phyloP scores from a whole-genome alignment of 1,284 basidiomycete species.

The Leccinum pachyderme region DNA sequence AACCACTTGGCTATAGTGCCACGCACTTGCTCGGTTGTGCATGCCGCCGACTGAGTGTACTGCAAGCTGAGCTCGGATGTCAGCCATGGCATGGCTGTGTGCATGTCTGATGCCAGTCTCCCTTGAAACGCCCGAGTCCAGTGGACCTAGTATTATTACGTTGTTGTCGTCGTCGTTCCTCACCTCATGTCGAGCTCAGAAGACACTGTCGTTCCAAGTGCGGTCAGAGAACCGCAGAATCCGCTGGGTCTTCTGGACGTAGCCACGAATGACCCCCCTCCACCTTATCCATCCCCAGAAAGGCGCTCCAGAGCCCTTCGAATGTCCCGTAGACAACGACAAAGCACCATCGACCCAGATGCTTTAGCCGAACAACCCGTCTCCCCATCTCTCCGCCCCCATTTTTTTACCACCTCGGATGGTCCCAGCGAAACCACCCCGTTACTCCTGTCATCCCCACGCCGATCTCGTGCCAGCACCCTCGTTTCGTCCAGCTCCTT shows the following conservation, averaged over 20 bases:
- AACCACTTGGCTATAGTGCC: conserved; percentile 53
- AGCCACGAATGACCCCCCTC: conserved; percentile 52
- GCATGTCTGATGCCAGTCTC: background rate
- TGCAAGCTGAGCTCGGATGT: background rate
- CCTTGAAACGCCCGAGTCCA: background rate
- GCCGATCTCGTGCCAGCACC: conserved; percentile 54
- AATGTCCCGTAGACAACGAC: conserved; percentile 32
- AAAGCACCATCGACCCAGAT: conserved; percentile 36
- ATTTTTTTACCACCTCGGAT: conserved; percentile 12
- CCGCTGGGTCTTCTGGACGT: conserved; percentile 18
- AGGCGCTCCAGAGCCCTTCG: conserved; percentile 42
- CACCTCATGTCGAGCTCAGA: conserved; percentile 5
- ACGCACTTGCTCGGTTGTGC: background rate
- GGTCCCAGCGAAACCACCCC: conserved; percentile 43
- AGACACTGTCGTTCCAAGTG: background rate
- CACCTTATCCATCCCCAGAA: conserved; percentile 61
- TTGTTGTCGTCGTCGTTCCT: background rate
- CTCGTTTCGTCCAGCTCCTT: conserved; percentile 49
- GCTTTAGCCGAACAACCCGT: conserved; percentile 15
- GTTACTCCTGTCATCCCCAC: conserved; percentile 32
- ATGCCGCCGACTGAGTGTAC: too few species aligned
- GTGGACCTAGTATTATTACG: background rate
- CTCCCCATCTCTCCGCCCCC: conserved; percentile 13
- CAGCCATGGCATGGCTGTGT: background rate
- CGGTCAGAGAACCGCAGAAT: conserved; percentile 9